phyloP scores from a whole-genome alignment of 148 eudicot genomes.

The Oxyria digyna region DNA sequence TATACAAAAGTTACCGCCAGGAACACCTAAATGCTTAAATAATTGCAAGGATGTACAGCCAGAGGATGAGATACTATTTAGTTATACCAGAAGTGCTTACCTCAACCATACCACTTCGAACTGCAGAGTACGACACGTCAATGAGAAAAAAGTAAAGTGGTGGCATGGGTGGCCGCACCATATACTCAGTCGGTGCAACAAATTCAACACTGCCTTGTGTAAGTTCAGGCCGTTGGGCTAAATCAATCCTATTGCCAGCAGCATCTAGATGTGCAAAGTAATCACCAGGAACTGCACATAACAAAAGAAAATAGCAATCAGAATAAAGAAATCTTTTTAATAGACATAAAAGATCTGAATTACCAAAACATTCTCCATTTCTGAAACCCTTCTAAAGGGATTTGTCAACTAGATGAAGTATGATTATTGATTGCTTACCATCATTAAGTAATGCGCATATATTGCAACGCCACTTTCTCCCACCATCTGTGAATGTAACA shows the following conservation, averaged over 20 bases:
- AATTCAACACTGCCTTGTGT: constrained; percentile 82
- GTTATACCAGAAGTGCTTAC: constrained; percentile 28
- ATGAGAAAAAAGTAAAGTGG: constrained; percentile 89
- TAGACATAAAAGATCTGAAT: neutral
- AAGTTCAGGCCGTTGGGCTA: constrained; percentile 89
- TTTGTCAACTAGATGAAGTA: neutral
- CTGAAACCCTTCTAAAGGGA: neutral
- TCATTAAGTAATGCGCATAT: constrained; percentile 89
- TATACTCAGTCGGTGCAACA: constrained; percentile 96
- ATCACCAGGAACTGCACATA: constrained; percentile 63
- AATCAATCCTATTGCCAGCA: constrained; percentile 69
- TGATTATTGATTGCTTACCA: constrained; percentile 33
- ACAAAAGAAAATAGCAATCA: neutral
- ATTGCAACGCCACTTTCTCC: constrained; percentile 98
- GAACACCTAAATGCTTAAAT: neutral
- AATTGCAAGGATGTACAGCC: neutral
- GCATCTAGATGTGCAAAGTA: constrained; percentile 87
- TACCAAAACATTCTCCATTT: neutral
- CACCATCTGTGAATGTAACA: constrained; percentile 74
- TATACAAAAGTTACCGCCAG: neutral
- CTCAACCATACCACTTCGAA: constrained; percentile 97
- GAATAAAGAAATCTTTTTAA: neutral
- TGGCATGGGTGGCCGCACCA: constrained; percentile 99
- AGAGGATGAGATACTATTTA: neutral
- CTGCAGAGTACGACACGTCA: constrained; percentile 89